Evolutionary conservation across 2,329 filamentous ascomycete genomes (phyloP).

Genomic region (Botrytis elliptica): DNA sequence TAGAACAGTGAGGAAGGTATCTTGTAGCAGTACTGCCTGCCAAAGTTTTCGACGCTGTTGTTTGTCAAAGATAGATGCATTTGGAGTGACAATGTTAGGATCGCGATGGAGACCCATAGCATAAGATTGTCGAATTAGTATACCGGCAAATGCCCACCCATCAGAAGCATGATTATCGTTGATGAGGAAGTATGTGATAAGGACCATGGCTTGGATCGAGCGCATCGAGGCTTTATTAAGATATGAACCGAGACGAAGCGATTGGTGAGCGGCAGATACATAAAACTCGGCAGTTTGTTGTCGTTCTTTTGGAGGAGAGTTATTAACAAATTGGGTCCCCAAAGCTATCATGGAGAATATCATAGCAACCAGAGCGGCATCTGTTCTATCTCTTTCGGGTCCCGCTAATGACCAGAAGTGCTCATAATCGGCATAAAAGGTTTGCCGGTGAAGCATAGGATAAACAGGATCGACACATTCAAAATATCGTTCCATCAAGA

Average conservation of each 20-base stretch:
- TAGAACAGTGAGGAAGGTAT: slow-evolving; percentile 77
- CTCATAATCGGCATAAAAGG: slow-evolving; percentile 76
- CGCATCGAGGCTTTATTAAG: slow-evolving; percentile 70
- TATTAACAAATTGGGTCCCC: slow-evolving; percentile 70
- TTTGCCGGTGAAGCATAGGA: slow-evolving; percentile 73
- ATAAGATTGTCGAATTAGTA: slow-evolving; percentile 74
- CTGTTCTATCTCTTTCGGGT: slow-evolving; percentile 58
- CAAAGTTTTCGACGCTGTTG: slow-evolving; percentile 77
- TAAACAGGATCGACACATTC: slow-evolving; percentile 77
- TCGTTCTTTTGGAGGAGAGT: slow-evolving; percentile 55
- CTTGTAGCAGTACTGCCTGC: slow-evolving; percentile 78
- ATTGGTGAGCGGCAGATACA: slow-evolving; percentile 75
- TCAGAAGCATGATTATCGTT: slow-evolving; percentile 84
- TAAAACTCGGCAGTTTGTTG: slow-evolving; percentile 81
- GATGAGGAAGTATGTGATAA: slow-evolving; percentile 81
- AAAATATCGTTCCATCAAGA: slow-evolving; percentile 62
- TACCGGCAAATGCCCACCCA: slow-evolving; percentile 78
- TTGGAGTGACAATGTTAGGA: slow-evolving; percentile 69
- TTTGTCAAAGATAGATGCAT: slow-evolving; percentile 68
- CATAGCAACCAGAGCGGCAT: slow-evolving; percentile 68
- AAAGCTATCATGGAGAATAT: slow-evolving; percentile 76
- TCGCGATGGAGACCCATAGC: slow-evolving; percentile 80
- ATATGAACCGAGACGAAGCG: slow-evolving; percentile 72
- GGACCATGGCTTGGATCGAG: slow-evolving; percentile 76
- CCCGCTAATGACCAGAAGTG: slow-evolving; percentile 67